A percentile compares a stretch with the other conserved stretches of the same genome.
phyloP scores from a whole-genome alignment of 2,329 filamentous ascomycete species.

The Akanthomyces uredinophilus region DNA sequence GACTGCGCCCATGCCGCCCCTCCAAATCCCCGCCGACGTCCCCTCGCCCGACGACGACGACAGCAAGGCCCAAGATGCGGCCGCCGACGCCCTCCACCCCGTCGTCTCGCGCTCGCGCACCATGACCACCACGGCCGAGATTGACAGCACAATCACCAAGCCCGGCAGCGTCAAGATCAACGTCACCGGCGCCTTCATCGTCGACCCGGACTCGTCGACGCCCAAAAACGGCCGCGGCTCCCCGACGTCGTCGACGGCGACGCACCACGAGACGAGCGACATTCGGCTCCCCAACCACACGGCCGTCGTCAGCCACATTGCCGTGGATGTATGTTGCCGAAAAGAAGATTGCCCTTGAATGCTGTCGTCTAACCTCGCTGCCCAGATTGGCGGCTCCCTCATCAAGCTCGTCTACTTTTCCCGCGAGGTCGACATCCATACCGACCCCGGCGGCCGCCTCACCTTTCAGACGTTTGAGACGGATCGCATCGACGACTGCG shows the following conservation, averaged over 20 bases:
- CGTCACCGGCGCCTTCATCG: conserved; percentile 92
- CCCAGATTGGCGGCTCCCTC: conserved; percentile 86
- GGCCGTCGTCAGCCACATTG: conserved; percentile 91
- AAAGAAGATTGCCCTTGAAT: too few species aligned
- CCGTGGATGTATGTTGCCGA: conserved; percentile 67
- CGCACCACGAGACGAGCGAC: conserved; percentile 70
- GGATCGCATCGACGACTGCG: conserved; percentile 85
- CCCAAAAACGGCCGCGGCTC: conserved; percentile 44
- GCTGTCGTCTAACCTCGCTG: not conserved
- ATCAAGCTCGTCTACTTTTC: conserved; percentile 98
- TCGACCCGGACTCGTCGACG: conserved; percentile 67
- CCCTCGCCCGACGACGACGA: not conserved
- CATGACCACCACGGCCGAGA: conserved; percentile 50
- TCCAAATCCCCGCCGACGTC: not conserved
- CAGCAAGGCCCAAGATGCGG: not conserved
- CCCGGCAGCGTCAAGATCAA: conserved; percentile 85
- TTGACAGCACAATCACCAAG: conserved; percentile 56
- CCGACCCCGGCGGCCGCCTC: conserved; percentile 77
- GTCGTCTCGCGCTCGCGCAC: conserved; percentile 18
- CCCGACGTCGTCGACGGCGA: conserved; percentile 40
- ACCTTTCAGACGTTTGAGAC: conserved; percentile 98
- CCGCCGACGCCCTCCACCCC: not conserved
- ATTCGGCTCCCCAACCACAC: conserved; percentile 97
- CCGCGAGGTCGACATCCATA: conserved; percentile 67
- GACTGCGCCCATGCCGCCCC: not conserved